Conservation (phyloP, 805 yeast species). For the Wickerhamomyces chaumierensis region DNA sequence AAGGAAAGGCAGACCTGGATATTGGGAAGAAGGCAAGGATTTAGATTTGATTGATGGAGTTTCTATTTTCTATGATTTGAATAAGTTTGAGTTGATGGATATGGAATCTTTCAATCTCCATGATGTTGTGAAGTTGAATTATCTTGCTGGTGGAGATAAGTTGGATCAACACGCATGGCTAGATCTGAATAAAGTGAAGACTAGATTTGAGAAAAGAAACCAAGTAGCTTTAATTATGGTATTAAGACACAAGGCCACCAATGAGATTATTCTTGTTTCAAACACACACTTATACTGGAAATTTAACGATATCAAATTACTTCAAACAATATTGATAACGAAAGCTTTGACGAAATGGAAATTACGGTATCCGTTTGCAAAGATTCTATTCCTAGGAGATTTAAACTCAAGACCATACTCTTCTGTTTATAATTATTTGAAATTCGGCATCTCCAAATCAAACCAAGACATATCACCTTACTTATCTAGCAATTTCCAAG, state of each 20-base stretch:
- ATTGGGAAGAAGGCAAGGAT: slow-evolving; percentile 36
- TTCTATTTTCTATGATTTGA: slow-evolving; percentile 38
- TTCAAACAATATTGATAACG: slow-evolving; percentile 39
- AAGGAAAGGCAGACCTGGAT: slow-evolving; percentile 38
- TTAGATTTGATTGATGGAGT: slow-evolving; percentile 44
- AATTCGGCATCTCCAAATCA: slow-evolving; percentile 20
- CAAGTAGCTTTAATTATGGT: slow-evolving; percentile 47
- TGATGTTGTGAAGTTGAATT: slow-evolving; percentile 7
- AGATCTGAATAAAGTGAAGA: slow-evolving; percentile 1
- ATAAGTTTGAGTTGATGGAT: slow-evolving; percentile 31
- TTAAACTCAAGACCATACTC: slow-evolving; percentile 42
- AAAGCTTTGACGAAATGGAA: slow-evolving; percentile 20
- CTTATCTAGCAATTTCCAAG: slow-evolving; percentile 10
- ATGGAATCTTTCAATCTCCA: slow-evolving; percentile 5
- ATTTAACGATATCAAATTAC: slow-evolving; percentile 39
- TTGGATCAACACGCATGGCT: slow-evolving; percentile 17
- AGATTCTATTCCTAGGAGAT: slow-evolving; percentile 43
- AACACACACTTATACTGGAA: slow-evolving; percentile 58
- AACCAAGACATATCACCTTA: slow-evolving; percentile 16
- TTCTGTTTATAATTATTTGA: slow-evolving; percentile 33
- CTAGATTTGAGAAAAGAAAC: slow-evolving; percentile 23
- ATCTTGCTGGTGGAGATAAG: background rate
- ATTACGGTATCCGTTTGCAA: slow-evolving; percentile 18
- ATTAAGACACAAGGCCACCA: slow-evolving; percentile 31
- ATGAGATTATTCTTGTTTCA: slow-evolving; percentile 32